Evolutionary conservation across 1,139 yeast genomes (phyloP), one percentile per base, ranked within the genome.

Genomic region (Yamadazyma siamensis): DNA sequence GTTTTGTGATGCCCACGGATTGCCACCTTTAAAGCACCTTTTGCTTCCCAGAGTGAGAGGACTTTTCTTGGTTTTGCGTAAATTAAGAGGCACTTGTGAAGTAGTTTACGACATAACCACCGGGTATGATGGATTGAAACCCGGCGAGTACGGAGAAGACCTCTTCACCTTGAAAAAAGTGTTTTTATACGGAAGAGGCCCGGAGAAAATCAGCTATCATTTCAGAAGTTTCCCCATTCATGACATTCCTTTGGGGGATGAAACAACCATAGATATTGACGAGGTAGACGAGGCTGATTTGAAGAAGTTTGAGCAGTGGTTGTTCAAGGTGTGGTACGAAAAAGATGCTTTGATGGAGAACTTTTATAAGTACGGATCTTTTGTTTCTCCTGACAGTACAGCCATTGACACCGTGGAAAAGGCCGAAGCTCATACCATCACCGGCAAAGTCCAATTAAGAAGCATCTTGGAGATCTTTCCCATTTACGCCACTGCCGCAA

Each of bases 31-130:
- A 38, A 65, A 69, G 27, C 79, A 87, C 53, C 76, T 85, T 9
- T 64, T 91, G 38, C 60, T 88, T 16, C 99, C 99, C 12, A 73
- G 95, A 35, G 67, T 75, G 0, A 77, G 91, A 26, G 99, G 98
- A 0, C 63, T 91, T 22, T 77, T 82, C 44, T 75, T 79, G 40
- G 70, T 82, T 6, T 65, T 89, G 36, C 62, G 73, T 31, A 71
- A 76, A 38, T 65, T 91, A 35, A 61, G 71, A 23, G 58, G 63
- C n/a, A 63, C 87, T 2, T 72, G 81, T 5, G 78, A 79, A 28
- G 77, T 72, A 16, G 73, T 91, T 1, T 85, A 88, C 50, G 97
- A 94, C 53, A 61, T 85, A 23, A 87, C 98, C 0, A 71, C 87
- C 21, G 95, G 82, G 1, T 91, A 89, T 53, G 71, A 80, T 4